Evolutionary conservation across 352 stramenopile genomes (phyloP).

Genomic region (Nothophytophthora sp.): DNA sequence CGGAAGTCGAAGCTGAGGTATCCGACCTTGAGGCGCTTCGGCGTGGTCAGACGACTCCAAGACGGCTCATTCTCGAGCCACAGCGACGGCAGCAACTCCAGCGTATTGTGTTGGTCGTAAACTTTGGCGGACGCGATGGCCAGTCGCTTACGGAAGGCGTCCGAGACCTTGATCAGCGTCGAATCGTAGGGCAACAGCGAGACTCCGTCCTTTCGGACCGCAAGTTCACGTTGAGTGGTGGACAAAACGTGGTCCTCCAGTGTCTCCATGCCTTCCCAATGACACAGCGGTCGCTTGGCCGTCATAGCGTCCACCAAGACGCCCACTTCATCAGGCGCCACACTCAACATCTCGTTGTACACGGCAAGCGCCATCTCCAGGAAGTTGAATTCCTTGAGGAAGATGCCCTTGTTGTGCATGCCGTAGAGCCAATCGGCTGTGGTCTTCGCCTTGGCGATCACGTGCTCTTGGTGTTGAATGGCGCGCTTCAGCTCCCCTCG

Average conservation of each 20-base stretch:
- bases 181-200: conserved; percentile 74
- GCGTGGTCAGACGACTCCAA: conserved; percentile 19
- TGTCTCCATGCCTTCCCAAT: conserved; percentile 53
- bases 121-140: conserved; percentile 25
- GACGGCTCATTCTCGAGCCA: conserved; percentile 11
- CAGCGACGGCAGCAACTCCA: conserved; percentile 29
- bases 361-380: conserved; percentile 38
- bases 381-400: conserved; percentile 51
- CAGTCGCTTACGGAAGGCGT: conserved; percentile 48
- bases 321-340: conserved; percentile 34
- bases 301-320: conserved; percentile 56
- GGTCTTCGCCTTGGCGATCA: conserved; percentile 24
- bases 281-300: conserved; percentile 52
- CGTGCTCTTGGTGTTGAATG: conserved; percentile 43
- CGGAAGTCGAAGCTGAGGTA: conserved; percentile 92
- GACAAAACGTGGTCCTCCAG: conserved; percentile 47
- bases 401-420: conserved; percentile 78
- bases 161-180: conserved; percentile 56
- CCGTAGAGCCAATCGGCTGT: conserved; percentile 19
- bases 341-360: conserved; percentile 40
- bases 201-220: neutral
- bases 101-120: conserved; percentile 38
- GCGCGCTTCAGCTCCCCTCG: conserved; percentile 37
- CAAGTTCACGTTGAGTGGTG: conserved; percentile 22
- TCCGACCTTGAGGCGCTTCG: conserved; percentile 61